phyloP scores from a whole-genome alignment of 1,284 basidiomycete genomes.

The Termitomyces sp. region DNA sequence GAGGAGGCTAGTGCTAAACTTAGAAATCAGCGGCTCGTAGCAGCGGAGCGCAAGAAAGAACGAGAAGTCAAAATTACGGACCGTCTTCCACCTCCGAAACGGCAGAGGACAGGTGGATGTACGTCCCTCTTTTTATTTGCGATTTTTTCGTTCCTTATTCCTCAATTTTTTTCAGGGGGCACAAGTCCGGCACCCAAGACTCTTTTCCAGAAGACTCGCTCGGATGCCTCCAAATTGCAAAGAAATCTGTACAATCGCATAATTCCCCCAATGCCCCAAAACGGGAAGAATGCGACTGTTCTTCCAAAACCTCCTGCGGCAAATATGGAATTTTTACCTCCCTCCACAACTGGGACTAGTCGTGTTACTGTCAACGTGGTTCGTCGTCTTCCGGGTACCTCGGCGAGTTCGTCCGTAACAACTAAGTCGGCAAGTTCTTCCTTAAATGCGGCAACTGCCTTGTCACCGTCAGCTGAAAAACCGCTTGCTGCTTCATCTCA shows the following conservation, averaged over 20 bases:
- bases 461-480: constrained; percentile 8
- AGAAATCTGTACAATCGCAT: constrained; percentile 53
- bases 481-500: constrained; percentile 4
- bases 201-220: constrained; percentile 69
- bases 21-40: constrained; percentile 59
- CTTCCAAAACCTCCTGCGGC: constrained; percentile 34
- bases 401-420: constrained; percentile 14
- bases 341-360: constrained; percentile 26
- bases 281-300: constrained; percentile 39
- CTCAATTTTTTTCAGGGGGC: constrained; percentile 38
- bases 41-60: constrained; percentile 66
- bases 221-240: constrained; percentile 62
- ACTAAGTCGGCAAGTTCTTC: constrained; percentile 14
- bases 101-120: constrained; percentile 46
- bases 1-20: constrained; percentile 56
- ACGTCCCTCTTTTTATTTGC: constrained; percentile 21
- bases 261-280: constrained; percentile 44
- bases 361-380: constrained; percentile 41
- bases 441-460: constrained; percentile 3
- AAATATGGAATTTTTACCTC: constrained; percentile 31
- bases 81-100: constrained; percentile 57
- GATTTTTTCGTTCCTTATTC: constrained; percentile 10
- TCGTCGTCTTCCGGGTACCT: constrained; percentile 27
- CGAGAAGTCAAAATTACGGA: constrained; percentile 69
- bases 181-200: constrained; percentile 50